Conservation (phyloP, 805 yeast genomes). For the Yarrowia yakushimensis region DNA sequence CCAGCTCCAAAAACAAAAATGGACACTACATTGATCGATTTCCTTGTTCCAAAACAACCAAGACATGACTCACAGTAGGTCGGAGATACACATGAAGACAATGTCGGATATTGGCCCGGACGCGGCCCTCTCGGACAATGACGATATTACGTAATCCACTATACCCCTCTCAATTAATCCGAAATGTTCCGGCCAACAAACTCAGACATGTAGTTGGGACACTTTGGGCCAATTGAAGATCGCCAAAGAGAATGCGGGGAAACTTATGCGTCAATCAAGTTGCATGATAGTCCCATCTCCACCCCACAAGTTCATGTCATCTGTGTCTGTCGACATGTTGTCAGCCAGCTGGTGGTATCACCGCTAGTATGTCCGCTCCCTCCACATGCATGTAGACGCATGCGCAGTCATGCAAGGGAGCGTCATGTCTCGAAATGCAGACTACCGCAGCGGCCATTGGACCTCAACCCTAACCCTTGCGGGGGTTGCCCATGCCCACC, state of each 20-base stretch:
- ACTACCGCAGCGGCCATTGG: too few species aligned
- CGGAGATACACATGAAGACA: too few species aligned
- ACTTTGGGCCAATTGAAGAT: too few species aligned
- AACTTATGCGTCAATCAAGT: too few species aligned
- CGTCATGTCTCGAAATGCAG: slow-evolving; percentile 3
- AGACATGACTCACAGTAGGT: too few species aligned
- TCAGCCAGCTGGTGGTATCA: not conserved
- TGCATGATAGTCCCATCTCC: too few species aligned
- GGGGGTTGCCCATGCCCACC: not conserved
- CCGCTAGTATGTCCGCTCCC: not conserved
- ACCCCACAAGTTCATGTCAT: too few species aligned
- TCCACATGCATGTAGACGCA: not conserved
- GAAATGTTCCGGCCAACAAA: not conserved
- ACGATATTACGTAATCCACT: too few species aligned
- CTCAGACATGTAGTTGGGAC: not conserved
- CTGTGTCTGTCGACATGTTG: too few species aligned
- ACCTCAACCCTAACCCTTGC: not conserved
- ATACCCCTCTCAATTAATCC: not conserved
- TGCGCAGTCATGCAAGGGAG: not conserved
- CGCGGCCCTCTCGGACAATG: too few species aligned
- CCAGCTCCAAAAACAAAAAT: not conserved
- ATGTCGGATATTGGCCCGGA: too few species aligned
- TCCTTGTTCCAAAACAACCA: not conserved
- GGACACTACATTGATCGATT: not conserved
- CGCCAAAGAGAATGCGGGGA: too few species aligned